Base-by-base conservation (phyloP, 768 basidiomycete species). In the Filobasidium wieringae region DNA sequence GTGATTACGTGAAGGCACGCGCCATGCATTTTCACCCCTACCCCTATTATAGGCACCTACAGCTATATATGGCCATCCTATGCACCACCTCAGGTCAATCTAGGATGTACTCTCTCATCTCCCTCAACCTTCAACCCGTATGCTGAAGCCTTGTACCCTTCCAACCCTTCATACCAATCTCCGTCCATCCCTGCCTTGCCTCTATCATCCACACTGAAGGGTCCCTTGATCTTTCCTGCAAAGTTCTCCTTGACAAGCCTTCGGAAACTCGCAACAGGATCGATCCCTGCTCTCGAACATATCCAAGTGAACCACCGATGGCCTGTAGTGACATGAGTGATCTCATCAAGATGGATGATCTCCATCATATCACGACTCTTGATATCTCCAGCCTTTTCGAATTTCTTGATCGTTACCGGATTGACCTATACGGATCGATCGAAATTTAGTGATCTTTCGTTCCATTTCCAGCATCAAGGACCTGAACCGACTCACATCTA, bases 301-400 rank as follows among this genome's bases (percentile, higher is more conserved):
- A 84, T 66, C 83, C 84, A 88, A 8, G 82, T 83, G 72, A 88
- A 87, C 85, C 86, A 88, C 51, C 85, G 77, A 72, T 87, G 86
- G 1, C 87, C 86, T 0, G 84, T 80, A 0, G 86, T 86, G 32
- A 88, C 87, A 68, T 88, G 71, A n/a, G 74, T 75, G 51, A 85
- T 85, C 68, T 88, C 87, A 71, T 88, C 87, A 0, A 80, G 79
- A 63, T 88, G 87, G 52, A 88, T 84, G 50, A 86, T 78, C 65
- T 87, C 82, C 72, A 89, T 78, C 29, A 80, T 80, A 15, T 77
- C 72, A 40, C 86, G 84, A 40, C 81, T 85, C 55, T 84, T 84
- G 33, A 58, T 59, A 67, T 87, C 86, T 19, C 83, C 73, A 12
- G 82, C 82, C 34, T 79, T 77, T 5, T 80, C 76, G 66, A 87